phyloP scores from a whole-genome alignment of 805 yeast genomes.

The Candida lessepsii region DNA sequence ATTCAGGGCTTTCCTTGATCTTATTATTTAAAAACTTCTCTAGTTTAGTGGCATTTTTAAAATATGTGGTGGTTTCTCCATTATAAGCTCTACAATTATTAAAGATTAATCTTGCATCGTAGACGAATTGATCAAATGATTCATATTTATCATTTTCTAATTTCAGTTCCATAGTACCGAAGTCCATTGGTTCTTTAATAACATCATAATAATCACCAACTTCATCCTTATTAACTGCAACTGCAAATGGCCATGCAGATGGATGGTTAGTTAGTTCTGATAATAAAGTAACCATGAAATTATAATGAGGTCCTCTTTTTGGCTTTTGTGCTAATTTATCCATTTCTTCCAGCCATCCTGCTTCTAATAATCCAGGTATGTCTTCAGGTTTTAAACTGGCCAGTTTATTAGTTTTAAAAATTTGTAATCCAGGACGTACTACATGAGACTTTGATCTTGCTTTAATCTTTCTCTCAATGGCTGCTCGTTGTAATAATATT shows the following conservation, averaged over 20 bases:
- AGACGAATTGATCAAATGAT: conserved; percentile 84
- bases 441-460: conserved; percentile 76
- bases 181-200: conserved; percentile 97
- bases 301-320: conserved; percentile 90
- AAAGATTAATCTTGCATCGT: conserved; percentile 83
- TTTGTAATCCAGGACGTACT: conserved; percentile 76
- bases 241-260: conserved; percentile 96
- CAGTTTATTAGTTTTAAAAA: conserved; percentile 55
- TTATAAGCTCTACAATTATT: conserved; percentile 91
- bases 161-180: conserved; percentile 91
- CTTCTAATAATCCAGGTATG: conserved; percentile 88
- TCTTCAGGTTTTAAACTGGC: conserved; percentile 61
- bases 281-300: conserved; percentile 84
- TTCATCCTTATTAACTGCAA: conserved; percentile 89
- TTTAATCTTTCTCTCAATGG: conserved; percentile 80
- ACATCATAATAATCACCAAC: conserved; percentile 96
- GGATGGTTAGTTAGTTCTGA: conserved; percentile 92
- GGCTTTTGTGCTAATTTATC: conserved; percentile 95
- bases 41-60: conserved; percentile 88
- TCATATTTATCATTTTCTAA: conserved; percentile 90
- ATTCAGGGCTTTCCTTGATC: conserved; percentile 88
- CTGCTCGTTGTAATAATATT: conserved; percentile 84
- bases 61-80: conserved; percentile 92
- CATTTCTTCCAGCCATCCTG: conserved; percentile 99
- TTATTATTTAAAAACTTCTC: conserved; percentile 85